These are phyloP conservation scores for Chaetoceros tenuissimus DNA, from an alignment of 108 stramenopile genomes.

Conservation along the genomic window DNA sequence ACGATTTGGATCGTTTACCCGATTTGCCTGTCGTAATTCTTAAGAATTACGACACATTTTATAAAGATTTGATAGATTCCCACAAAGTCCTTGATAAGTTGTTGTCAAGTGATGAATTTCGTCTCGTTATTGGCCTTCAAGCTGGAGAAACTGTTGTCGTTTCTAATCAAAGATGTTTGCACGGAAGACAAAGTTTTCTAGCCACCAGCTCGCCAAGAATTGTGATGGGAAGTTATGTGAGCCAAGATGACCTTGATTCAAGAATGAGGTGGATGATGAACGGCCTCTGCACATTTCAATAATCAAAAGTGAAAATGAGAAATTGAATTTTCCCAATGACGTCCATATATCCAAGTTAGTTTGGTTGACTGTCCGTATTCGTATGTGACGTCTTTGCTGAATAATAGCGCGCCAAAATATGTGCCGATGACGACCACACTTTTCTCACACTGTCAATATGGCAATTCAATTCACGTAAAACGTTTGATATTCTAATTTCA, in stretches of 20 bases:
- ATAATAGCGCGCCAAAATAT: no score
- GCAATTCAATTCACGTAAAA: no score
- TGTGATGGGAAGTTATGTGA: conserved; percentile 78
- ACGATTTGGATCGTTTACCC: conserved; percentile 76
- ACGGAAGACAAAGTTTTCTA: conserved; percentile 56
- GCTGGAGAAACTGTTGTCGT: conserved; percentile 74
- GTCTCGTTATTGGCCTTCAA: conserved; percentile 52
- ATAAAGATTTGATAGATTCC: conserved; percentile 33
- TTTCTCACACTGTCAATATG: no score
- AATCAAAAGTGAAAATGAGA: no score
- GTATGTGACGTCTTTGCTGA: no score
- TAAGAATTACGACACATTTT: conserved; percentile 45
- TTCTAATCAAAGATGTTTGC: conserved; percentile 78
- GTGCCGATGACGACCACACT: no score
- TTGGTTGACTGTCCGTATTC: no score
- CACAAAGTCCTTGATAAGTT: conserved; percentile 63
- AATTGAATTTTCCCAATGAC: no score
- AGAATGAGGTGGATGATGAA: conserved; percentile 21
- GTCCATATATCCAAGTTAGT: no score
- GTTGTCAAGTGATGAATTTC: conserved; percentile 51
- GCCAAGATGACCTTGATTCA: conserved; percentile 51
- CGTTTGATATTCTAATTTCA: no score
- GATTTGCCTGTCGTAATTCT: conserved; percentile 48
- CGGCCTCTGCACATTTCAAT: not conserved
- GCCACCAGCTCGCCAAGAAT: conserved; percentile 32